Evolutionary conservation across 768 basidiomycete species (phyloP), one percentile per base, ranked within the genome.

Genomic region (Suillus cothurnatus): DNA sequence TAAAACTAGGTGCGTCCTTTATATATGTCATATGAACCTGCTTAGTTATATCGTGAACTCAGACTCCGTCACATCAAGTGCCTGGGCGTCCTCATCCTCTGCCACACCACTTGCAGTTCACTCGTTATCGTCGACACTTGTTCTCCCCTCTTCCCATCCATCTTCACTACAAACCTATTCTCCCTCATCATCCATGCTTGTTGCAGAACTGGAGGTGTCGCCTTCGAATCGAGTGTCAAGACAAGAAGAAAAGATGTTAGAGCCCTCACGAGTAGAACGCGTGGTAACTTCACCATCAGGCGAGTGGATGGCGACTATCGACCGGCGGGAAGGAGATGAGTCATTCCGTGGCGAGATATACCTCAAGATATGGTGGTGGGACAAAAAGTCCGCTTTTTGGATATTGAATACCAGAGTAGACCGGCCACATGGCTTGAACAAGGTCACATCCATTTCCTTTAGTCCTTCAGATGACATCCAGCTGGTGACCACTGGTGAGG

Each of bases 101-200:
- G 66, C 78, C 8, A 79, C 84, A 26, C 95, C 94, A 17, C 85
- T 97, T 32, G 90, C 92, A 7, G 81, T 92, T 50, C 96, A 98
- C 75, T 78, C 83, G 3, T 78, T 80, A 6, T 89, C 94, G 5
- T 85, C 88, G 36, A 88, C 93, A 6, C 80, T 99, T 66, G 84
- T 98, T 68, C 83, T 99, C 19, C 94, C 95, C 0, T 95, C 97
- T 3, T 96, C 95, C 0, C 96, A 99, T 72, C 92, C 95, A 0
- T 95, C 96, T 3, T 93, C 95, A n/a, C 81, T 99, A 47, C 97
- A 99, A 80, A 87, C 91, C 31, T 96, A 92, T 79, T 91, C 93
- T 21, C 91, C 91, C 1, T 76, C 83, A 9, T 83, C 86, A 3
- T 90, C 90, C 34, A 84, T 86, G 49, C 82, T 95, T 0, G 72